A percentile compares a stretch with the other conserved stretches of the same genome.
phyloP scores from a whole-genome alignment of 1,284 basidiomycete genomes.

The Vanrija pseudolonga region DNA sequence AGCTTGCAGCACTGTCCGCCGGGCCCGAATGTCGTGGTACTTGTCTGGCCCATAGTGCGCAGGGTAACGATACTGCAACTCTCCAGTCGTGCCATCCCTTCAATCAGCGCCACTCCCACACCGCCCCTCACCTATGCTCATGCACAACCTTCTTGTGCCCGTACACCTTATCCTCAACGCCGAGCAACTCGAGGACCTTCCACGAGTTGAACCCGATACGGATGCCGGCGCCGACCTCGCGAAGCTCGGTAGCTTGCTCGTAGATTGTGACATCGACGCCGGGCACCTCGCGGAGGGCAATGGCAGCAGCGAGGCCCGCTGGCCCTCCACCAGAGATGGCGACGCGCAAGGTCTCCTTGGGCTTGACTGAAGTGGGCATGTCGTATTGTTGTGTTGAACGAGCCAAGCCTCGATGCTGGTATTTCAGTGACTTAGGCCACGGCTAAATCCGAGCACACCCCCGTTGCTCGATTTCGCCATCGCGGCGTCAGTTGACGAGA shows the following conservation, averaged over 20 bases:
- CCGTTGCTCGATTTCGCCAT: no score
- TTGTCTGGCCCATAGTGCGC: background rate
- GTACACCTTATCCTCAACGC: conserved; percentile 4
- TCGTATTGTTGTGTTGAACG: no score
- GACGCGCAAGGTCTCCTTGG: background rate
- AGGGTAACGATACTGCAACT: background rate
- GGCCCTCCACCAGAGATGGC: conserved; percentile 21
- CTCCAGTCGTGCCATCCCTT: conserved; percentile 9
- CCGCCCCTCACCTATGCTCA: background rate
- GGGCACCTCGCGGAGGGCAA: conserved; percentile 9
- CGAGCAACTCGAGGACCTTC: conserved; percentile 12
- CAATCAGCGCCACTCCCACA: background rate
- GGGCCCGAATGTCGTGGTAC: background rate
- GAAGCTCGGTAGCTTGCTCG: conserved; percentile 16
- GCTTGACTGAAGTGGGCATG: no score
- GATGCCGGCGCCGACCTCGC: conserved; percentile 20
- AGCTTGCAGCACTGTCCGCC: conserved; percentile 1
- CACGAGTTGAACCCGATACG: conserved; percentile 17
- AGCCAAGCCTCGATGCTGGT: no score
- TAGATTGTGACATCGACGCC: conserved; percentile 13
- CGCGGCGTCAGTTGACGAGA: no score
- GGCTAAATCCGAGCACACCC: no score
- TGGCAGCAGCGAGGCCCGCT: conserved; percentile 15
- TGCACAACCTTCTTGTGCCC: background rate
- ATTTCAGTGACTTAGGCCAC: no score